These are phyloP conservation scores for Lodderomyces beijingensis DNA, from an alignment of 1,139 yeast species.

Conservation along the genomic window DNA sequence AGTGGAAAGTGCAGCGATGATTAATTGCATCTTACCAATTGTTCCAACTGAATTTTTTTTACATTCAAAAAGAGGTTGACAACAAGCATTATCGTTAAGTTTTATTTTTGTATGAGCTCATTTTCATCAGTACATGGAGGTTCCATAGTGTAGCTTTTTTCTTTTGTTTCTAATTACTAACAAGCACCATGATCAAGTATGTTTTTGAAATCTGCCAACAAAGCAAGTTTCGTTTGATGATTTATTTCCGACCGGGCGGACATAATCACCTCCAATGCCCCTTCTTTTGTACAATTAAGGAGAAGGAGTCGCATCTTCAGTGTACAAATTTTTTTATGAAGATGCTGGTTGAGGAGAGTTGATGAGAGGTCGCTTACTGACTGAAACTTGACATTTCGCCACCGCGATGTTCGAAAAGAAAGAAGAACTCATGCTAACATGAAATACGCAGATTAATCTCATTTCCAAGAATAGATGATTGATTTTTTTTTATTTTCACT, in stretches of 20 bases:
- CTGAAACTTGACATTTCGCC: no score
- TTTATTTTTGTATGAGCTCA: constrained; percentile 82
- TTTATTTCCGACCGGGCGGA: constrained; percentile 79
- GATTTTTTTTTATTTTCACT: no score
- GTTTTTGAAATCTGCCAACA: no score
- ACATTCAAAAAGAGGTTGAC: constrained; percentile 57
- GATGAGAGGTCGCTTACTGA: constrained; percentile 64
- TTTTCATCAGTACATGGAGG: no score
- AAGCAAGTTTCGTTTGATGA: no score
- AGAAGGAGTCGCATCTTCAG: constrained; percentile 58
- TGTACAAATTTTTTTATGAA: constrained; percentile 64
- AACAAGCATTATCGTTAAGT: constrained; percentile 72
- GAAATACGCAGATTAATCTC: no score
- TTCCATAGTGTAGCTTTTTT: no score
- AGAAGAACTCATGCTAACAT: no score
- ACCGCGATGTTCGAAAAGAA: no score
- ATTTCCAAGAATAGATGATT: no score
- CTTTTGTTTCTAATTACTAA: no score
- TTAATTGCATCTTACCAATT: constrained; percentile 73
- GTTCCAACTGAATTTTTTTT: constrained; percentile 75
- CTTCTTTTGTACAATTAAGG: constrained; percentile 41
- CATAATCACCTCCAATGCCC: constrained; percentile 50
- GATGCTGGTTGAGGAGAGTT: constrained; percentile 49
- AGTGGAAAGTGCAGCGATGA: constrained; percentile 53
- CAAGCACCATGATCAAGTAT: no score